Percentiles rank a stretch among this genome's conserved stretches.
Conservation (phyloP, 257 asterid genomes). For the Agastache rugosa region DNA sequence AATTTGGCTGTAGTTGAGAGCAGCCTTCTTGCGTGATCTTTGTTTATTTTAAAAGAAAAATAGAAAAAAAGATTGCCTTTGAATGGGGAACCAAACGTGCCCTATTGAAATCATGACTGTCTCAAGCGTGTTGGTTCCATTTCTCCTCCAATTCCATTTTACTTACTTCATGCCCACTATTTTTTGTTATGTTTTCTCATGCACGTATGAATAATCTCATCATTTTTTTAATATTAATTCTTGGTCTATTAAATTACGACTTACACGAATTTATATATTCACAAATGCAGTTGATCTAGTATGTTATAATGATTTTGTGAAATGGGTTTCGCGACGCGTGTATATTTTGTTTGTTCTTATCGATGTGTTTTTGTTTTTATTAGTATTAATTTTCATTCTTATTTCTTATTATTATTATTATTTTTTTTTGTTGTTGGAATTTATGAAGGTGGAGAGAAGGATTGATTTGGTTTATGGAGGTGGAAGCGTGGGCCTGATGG, state of each 20-base stretch:
- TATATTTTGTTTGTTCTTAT: conserved; percentile 33
- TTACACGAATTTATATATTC: too few relatives aligned
- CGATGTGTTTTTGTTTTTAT: conserved; percentile 12
- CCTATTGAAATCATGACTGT: conserved; percentile 66
- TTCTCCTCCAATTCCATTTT: conserved; percentile 27
- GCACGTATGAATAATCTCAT: conserved; percentile 44
- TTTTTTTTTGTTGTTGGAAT: background rate
- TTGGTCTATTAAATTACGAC: background rate
- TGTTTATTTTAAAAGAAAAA: conserved; percentile 3
- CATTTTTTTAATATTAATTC: background rate
- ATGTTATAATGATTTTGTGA: background rate
- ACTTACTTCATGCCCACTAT: conserved; percentile 18
- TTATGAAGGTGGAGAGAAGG: conserved; percentile 80
- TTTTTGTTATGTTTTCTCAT: conserved; percentile 36
- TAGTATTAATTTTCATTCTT: background rate
- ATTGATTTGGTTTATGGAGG: conserved; percentile 99
- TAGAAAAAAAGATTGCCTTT: conserved; percentile 34
- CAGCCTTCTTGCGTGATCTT: conserved; percentile 86
- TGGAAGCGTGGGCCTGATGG: conserved; percentile 99
- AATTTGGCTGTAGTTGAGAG: conserved; percentile 61
- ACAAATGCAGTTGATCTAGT: too few relatives aligned
- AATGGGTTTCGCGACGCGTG: conserved; percentile 47
- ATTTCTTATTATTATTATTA: background rate
- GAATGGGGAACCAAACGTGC: conserved; percentile 89
- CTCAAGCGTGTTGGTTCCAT: conserved; percentile 53